phyloP scores from a whole-genome alignment of 345 rosid species.

The Chamaenerion angustifolium region DNA sequence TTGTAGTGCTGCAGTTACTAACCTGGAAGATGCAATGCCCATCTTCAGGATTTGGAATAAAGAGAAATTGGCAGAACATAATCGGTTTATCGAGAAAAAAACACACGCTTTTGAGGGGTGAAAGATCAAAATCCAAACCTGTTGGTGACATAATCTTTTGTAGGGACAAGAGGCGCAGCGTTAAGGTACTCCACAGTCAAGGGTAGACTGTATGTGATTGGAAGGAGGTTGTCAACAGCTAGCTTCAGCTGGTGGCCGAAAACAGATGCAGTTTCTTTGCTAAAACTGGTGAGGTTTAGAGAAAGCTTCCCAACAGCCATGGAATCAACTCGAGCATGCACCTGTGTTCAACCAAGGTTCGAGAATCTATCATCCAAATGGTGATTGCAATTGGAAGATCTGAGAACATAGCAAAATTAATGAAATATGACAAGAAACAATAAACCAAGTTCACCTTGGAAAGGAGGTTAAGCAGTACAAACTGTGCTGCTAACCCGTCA shows the following conservation, averaged over 20 bases:
- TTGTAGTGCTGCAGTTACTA: constrained; percentile 65
- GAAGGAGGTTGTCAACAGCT: constrained; percentile 51
- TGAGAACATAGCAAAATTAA: background rate
- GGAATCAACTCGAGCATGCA: constrained; percentile 61
- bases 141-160: constrained; percentile 63
- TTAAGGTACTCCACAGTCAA: constrained; percentile 66
- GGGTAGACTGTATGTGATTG: constrained; percentile 47
- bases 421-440: background rate
- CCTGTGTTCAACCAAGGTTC: constrained; percentile 23
- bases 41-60: background rate
- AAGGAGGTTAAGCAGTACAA: constrained; percentile 66
- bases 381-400: constrained; percentile 1
- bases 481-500: constrained; percentile 63
- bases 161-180: constrained; percentile 51
- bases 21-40: constrained; percentile 18
- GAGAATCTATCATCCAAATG: background rate
- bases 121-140: constrained; percentile 21
- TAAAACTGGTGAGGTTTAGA: constrained; percentile 50
- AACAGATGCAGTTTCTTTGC: constrained; percentile 48
- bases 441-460: constrained; percentile 36
- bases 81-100: no score
- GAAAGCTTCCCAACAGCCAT: constrained; percentile 92
- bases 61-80: no score
- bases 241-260: constrained; percentile 37
- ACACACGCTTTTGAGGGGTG: no score